Base-by-base conservation (phyloP, 2,329 filamentous ascomycete species). In the Westerdykella ornata region DNA sequence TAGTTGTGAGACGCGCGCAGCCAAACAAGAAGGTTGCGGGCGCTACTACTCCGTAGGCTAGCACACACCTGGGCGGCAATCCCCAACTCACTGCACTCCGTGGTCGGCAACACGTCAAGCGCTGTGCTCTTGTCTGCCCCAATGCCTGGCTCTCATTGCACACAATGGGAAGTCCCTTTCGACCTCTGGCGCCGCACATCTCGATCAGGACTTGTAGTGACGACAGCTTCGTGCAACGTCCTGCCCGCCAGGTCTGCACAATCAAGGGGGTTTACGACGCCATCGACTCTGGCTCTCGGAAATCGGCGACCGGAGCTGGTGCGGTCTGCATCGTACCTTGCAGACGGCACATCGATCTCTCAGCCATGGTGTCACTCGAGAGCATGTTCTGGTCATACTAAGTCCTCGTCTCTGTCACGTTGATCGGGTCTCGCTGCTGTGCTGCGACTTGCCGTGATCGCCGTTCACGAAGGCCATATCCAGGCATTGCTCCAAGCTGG, bases 301-400 rank as follows among this genome's bases (percentile, higher is more conserved):
- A 52, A 45, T 46, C 46, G 50, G 54, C 52, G 49, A 50, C 50
- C 34, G 42, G 39, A 41, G 43, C 46, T 44, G 31, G 32, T 36
- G 31, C 33, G 39, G 50, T 49, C 47, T 48, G 46, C 50, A 52
- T 38, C 45, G 60, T 64, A 59, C 61, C 62, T 64, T 63, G 61
- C 62, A 63, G 60, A 49, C 39, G 37, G 48, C 22, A 26, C 22
- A 26, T 26, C 48, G 48, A 43, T 44, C 50, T 38, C 44, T 49
- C 50, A 51, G 52, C 46, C 42, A 39, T 49, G 35, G 56, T 59
- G 56, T 50, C 33, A 62, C 54, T 50, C 42, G 39, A 47, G n/a
- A 42, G 51, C 46, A 42, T 46, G 38, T 45, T 40, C 38, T 44
- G 35, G 54, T 61, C 44, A 44, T 44, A 57, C 56, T 48, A 46